Conservation (phyloP, 306 rosid species). For the Psophocarpus tetragonolobus region DNA sequence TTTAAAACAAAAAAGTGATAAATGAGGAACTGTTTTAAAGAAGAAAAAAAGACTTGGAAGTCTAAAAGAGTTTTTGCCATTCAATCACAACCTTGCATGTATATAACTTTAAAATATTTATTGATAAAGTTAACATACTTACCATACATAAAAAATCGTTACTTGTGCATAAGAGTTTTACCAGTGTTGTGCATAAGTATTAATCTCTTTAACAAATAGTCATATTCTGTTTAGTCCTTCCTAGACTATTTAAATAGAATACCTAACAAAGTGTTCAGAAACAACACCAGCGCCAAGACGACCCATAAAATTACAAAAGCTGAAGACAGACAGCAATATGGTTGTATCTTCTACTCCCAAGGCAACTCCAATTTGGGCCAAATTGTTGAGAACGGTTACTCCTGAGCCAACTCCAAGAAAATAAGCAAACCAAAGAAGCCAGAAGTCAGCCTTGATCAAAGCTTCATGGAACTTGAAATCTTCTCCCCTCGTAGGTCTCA, state of each 20-base stretch:
- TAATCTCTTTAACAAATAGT: too few relatives aligned
- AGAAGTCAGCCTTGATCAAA: constrained; percentile 84
- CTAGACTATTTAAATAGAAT: not conserved
- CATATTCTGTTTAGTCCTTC: not conserved
- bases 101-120: too few relatives aligned
- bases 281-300: constrained; percentile 80
- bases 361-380: constrained; percentile 86
- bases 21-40: not conserved
- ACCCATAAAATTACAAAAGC: constrained; percentile 80
- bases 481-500: constrained; percentile 83
- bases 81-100: too few relatives aligned
- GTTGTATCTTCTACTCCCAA: constrained; percentile 64
- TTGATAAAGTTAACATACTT: too few relatives aligned
- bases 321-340: constrained; percentile 67
- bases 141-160: too few relatives aligned
- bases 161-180: too few relatives aligned
- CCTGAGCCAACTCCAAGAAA: constrained; percentile 82
- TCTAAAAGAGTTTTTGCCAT: too few relatives aligned
- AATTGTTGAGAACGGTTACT: constrained; percentile 78
- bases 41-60: too few relatives aligned
- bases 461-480: constrained; percentile 78
- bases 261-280: constrained; percentile 93
- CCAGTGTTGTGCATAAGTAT: too few relatives aligned
- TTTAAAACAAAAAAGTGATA: too few relatives aligned
- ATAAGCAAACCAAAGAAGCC: constrained; percentile 83